Percentiles rank a stretch among this genome's conserved stretches.
phyloP scores from a whole-genome alignment of 2,329 filamentous ascomycete species.

The Paracamarosporium sp. region DNA sequence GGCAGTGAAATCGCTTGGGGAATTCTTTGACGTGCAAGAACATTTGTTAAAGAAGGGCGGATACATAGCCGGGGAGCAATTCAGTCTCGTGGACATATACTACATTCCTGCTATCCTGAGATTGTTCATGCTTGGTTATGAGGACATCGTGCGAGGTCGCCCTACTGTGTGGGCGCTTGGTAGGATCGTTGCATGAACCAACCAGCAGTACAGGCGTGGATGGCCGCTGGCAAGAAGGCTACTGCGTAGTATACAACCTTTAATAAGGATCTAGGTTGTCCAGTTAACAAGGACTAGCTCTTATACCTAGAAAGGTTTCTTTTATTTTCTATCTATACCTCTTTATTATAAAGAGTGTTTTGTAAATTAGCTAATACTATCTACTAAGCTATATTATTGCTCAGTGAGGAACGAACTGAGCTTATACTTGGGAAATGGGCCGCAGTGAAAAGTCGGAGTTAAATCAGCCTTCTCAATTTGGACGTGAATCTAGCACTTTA shows the following conservation, averaged over 20 bases:
- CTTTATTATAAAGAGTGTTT: neutral
- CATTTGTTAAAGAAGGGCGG: slow-evolving; percentile 45
- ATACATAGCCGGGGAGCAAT: slow-evolving; percentile 55
- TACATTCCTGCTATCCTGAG: slow-evolving; percentile 56
- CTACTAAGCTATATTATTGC: too few species aligned
- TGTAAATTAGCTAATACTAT: neutral
- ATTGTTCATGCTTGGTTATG: slow-evolving; percentile 42
- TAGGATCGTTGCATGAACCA: slow-evolving; percentile 23
- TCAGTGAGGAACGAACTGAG: too few species aligned
- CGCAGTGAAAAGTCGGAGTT: too few species aligned
- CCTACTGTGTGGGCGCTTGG: slow-evolving; percentile 24
- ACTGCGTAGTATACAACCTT: neutral
- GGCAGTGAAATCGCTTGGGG: slow-evolving; percentile 47
- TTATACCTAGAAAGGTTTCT: neutral
- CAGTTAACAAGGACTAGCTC: neutral
- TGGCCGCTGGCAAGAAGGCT: slow-evolving; percentile 24
- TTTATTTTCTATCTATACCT: neutral
- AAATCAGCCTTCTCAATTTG: too few species aligned
- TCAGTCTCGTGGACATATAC: slow-evolving; percentile 56
- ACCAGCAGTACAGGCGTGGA: slow-evolving; percentile 23
- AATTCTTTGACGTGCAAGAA: slow-evolving; percentile 55
- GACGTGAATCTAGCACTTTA: too few species aligned
- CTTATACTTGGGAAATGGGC: too few species aligned
- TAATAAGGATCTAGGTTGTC: neutral
- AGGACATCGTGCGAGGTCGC: slow-evolving; percentile 19